Percentiles rank a stretch among this genome's conserved stretches.
These are phyloP conservation scores for Stramenopiles sp. DNA, from an alignment of 352 stramenopile genomes.

Conservation along the genomic window DNA sequence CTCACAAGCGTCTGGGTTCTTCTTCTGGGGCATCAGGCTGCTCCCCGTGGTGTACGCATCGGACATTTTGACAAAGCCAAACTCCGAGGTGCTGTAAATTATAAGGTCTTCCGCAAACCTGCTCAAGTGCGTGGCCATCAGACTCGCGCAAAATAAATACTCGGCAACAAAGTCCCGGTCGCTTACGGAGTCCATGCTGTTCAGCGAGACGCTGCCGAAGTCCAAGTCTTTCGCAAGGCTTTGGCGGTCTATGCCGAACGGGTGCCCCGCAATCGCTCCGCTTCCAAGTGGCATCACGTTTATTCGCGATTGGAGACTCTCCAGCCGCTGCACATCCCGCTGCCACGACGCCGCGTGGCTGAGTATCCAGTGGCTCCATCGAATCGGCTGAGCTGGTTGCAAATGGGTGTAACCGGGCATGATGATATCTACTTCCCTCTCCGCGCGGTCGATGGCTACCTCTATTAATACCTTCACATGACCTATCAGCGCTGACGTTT, in stretches of 20 bases:
- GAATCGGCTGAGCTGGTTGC: constrained; percentile 89
- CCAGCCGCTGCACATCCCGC: constrained; percentile 73
- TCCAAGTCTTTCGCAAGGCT: constrained; percentile 73
- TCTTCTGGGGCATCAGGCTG: constrained; percentile 99
- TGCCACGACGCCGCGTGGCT: constrained; percentile 76
- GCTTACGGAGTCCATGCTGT: constrained; percentile 91
- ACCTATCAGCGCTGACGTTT: constrained; percentile 31
- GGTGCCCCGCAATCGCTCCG: constrained; percentile 88
- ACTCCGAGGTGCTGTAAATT: constrained; percentile 69
- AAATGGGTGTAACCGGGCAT: constrained; percentile 97
- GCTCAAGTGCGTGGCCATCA: constrained; percentile 86
- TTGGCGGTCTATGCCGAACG: constrained; percentile 85
- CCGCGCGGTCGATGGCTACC: constrained; percentile 55
- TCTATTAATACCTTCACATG: constrained; percentile 70
- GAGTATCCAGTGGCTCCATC: constrained; percentile 93
- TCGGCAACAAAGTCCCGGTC: constrained; percentile 97
- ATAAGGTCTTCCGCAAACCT: constrained; percentile 96
- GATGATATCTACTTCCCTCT: constrained; percentile 77
- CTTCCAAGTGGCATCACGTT: constrained; percentile 88
- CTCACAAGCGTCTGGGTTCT: constrained; percentile 96
- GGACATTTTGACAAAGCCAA: constrained; percentile 77
- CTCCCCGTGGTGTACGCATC: constrained; percentile 94
- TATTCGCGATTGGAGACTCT: constrained; percentile 74
- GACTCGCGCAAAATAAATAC: constrained; percentile 88
- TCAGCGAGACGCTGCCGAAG: constrained; percentile 74